Conservation (phyloP, 2,329 filamentous ascomycete species). For the Epichloe uncinata region DNA sequence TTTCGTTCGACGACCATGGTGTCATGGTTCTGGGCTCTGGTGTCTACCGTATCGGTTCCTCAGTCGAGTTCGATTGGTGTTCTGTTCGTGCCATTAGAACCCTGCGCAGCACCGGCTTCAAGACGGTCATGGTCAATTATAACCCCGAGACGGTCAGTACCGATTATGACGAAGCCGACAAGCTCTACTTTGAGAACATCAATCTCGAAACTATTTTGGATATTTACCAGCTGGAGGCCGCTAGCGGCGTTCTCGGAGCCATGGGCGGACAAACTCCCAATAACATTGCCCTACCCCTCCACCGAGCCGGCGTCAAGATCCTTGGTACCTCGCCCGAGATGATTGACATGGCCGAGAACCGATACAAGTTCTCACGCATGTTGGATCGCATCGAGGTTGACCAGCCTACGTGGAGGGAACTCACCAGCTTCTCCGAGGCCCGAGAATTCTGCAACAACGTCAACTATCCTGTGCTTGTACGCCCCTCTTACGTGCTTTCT, state of each 20-base stretch:
- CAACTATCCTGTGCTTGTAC: constrained; percentile 83
- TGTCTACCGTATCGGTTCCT: constrained; percentile 93
- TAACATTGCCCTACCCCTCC: constrained; percentile 86
- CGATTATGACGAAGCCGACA: constrained; percentile 90
- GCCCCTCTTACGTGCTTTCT: constrained; percentile 92
- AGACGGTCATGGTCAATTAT: constrained; percentile 94
- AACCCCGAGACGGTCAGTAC: constrained; percentile 85
- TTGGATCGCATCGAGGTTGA: constrained; percentile 88
- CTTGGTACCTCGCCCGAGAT: constrained; percentile 95
- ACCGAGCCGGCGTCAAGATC: constrained; percentile 81
- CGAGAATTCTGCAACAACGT: constrained; percentile 77
- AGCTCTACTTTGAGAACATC: constrained; percentile 93
- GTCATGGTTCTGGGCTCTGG: constrained; percentile 94
- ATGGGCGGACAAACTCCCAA: constrained; percentile 98
- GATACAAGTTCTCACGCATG: constrained; percentile 98
- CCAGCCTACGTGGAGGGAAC: constrained; percentile 94
- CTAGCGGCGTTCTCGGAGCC: constrained; percentile 76
- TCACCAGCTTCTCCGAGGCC: constrained; percentile 89
- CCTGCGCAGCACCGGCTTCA: constrained; percentile 67
- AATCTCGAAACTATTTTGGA: constrained; percentile 81
- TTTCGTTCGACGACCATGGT: constrained; percentile 76
- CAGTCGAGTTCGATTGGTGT: constrained; percentile 98
- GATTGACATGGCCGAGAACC: constrained; percentile 95
- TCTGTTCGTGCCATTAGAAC: constrained; percentile 90
- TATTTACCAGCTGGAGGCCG: constrained; percentile 78